Evolutionary conservation across 2,329 filamentous ascomycete genomes (phyloP).

Genomic region (Nemania sp.): DNA sequence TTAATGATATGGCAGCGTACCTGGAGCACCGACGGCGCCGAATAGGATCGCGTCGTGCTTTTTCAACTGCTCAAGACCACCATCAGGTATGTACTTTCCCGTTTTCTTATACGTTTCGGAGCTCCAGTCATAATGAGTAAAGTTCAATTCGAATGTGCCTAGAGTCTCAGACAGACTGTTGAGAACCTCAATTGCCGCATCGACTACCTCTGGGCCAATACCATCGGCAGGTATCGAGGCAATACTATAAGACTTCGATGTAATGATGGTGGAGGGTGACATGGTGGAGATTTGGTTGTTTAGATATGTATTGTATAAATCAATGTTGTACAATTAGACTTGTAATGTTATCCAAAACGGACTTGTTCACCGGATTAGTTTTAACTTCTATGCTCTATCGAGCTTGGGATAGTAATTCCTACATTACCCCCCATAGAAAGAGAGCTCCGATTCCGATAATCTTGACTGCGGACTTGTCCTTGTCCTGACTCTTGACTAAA

Average conservation of each 20-base stretch:
- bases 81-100: conserved; percentile 73
- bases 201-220: conserved; percentile 73
- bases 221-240: conserved; percentile 73
- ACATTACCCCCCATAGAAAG: background rate
- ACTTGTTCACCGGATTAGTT: background rate
- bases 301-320: background rate
- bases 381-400: background rate
- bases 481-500: background rate
- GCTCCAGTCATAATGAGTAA: conserved; percentile 74
- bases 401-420: background rate
- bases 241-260: conserved; percentile 60
- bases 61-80: conserved; percentile 63
- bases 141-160: conserved; percentile 70
- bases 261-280: conserved; percentile 39
- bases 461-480: conserved; percentile 16
- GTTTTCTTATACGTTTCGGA: conserved; percentile 74
- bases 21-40: conserved; percentile 71
- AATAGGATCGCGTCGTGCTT: conserved; percentile 71
- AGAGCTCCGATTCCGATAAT: background rate
- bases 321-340: background rate
- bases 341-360: background rate
- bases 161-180: conserved; percentile 64
- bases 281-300: conserved; percentile 21
- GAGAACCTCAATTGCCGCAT: conserved; percentile 70
- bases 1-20: conserved; percentile 40